Base-by-base conservation (phyloP, 345 rosid species). In the Citrus medica region DNA sequence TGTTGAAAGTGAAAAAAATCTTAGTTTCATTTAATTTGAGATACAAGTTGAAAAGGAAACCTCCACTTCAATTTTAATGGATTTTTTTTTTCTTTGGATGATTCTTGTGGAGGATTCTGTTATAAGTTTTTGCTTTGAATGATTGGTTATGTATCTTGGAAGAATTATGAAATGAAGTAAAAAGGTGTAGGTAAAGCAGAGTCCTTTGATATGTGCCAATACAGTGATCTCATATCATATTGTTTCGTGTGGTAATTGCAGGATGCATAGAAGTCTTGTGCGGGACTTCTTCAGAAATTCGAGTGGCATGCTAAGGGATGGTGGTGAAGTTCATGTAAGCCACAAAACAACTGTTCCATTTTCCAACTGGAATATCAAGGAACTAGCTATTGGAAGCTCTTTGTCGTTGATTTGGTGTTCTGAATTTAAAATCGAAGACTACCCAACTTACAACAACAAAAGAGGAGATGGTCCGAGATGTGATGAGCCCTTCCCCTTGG, bases 331-430 rank as follows among this genome's bases (percentile, higher is more conserved):
- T 42, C 48, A 42, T 42, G 48, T 42, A 10, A 10, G 82, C 66
- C 97, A 92, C 83, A 92, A 89, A 83, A 88, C 84, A 40, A 78
- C 75, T 2, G 19, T n/a, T 58, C 94, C 93, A 19, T 90, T 42
- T 42, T 42, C 48, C 4, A 10, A 42, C 14, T 42, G 48, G 48
- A 76, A 89, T 55, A 83, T 90, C 4, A 78, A 69, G 79, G 87
- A 85, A 76, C 92, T 90, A 24, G 93, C 91, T 25, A 40, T 40
- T 59, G 27, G 19, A 60, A 85, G 78, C 84, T 83, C 46, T 69
- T 84, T 88, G 71, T 77, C 9, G 22, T 38, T 12, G 73, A 51
- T 3, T 3, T 42, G 14, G 73, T 69, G 87, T 76, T 14, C 70
- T 77, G 8, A 42, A 42, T 90, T 90, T 53, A 79, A 78, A 62